phyloP scores from a whole-genome alignment of 257 asterid species.

The Nicotiana noctiflora region DNA sequence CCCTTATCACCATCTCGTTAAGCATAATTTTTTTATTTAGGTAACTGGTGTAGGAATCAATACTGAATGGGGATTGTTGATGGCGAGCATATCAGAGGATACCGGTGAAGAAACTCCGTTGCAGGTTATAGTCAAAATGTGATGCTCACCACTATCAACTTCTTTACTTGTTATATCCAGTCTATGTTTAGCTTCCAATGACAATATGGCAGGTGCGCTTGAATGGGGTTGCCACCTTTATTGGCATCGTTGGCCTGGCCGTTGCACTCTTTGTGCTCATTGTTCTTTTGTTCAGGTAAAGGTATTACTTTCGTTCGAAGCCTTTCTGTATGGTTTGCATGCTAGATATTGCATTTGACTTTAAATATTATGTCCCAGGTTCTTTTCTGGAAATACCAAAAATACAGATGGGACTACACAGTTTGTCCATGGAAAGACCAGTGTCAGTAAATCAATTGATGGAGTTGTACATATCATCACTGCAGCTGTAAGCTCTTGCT shows the following conservation, averaged over 20 bases:
- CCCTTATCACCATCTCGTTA: conserved; percentile 3
- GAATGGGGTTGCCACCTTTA: conserved; percentile 93
- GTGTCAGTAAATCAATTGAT: conserved; percentile 40
- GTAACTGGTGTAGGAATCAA: conserved; percentile 92
- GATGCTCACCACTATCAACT: conserved; percentile 3
- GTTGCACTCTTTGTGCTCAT: conserved; percentile 74
- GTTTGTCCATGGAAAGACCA: conserved; percentile 65
- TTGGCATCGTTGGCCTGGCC: conserved; percentile 83
- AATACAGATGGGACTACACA: conserved; percentile 70
- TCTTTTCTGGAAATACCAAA: conserved; percentile 69
- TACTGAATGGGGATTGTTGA: conserved; percentile 97
- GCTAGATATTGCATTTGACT: conserved; percentile 8
- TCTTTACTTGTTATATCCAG: neutral
- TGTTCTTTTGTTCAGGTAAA: conserved; percentile 70
- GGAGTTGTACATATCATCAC: conserved; percentile 72
- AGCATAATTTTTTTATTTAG: conserved; percentile 24
- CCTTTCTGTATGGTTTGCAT: conserved; percentile 11
- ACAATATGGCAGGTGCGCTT: conserved; percentile 64
- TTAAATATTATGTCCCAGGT: conserved; percentile 32
- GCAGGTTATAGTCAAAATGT: conserved; percentile 49
- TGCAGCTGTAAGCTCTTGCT: conserved; percentile 65
- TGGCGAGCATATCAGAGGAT: conserved; percentile 96
- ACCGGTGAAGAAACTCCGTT: conserved; percentile 97
- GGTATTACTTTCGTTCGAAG: neutral
- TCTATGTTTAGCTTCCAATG: neutral